Percentiles rank a stretch among this genome's conserved stretches.
Conservation (phyloP, 1,139 yeast genomes). For the Saccharomycopsis hybrid region DNA sequence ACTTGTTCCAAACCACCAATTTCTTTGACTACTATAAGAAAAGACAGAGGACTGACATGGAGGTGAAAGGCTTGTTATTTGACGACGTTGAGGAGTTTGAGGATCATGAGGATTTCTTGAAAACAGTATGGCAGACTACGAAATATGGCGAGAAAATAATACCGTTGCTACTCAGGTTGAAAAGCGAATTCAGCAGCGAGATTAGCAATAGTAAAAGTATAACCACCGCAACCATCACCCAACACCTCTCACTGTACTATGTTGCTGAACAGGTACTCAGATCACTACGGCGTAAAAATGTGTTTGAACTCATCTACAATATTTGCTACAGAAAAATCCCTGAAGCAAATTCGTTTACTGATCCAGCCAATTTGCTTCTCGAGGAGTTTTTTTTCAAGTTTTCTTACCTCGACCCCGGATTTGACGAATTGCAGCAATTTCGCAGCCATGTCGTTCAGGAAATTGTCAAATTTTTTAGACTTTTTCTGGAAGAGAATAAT, state of each 20-base stretch:
- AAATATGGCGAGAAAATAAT: slow-evolving; percentile 1
- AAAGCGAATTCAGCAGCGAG: no score
- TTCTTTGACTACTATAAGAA: not conserved
- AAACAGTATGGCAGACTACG: not conserved
- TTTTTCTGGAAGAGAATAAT: no score
- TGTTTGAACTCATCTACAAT: slow-evolving; percentile 3
- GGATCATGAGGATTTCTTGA: no score
- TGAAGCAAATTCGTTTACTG: not conserved
- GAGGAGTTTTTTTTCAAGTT: slow-evolving; percentile 12
- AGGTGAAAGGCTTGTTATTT: not conserved
- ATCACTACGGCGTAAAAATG: slow-evolving; percentile 1
- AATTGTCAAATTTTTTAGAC: no score
- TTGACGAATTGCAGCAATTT: slow-evolving; percentile 6
- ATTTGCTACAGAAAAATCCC: not conserved
- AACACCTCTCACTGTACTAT: not conserved
- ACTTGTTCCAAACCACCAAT: not conserved
- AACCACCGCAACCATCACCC: not conserved
- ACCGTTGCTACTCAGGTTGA: not conserved
- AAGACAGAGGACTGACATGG: not conserved
- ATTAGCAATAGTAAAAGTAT: no score
- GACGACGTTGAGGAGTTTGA: no score
- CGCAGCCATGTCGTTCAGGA: not conserved
- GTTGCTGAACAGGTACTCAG: not conserved
- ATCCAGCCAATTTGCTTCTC: not conserved
- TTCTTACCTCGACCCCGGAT: slow-evolving; percentile 10